Evolutionary conservation across 1,139 yeast species (phyloP).

Genomic region (Yamadazyma kanchanaburiensis): DNA sequence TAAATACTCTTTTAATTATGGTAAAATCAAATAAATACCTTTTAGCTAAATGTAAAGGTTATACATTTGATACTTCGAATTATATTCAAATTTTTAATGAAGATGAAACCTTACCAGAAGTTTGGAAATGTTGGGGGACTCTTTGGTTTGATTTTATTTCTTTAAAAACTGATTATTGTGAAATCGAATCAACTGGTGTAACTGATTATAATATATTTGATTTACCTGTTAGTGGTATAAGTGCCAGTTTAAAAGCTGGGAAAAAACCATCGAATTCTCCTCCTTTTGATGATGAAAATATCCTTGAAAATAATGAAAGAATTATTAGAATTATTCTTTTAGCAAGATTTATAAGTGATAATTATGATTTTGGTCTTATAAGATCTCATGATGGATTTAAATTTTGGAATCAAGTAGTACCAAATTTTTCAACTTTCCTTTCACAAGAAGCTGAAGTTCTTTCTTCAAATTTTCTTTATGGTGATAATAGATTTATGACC

Average conservation of each 20-base stretch:
- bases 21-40: conserved; percentile 27
- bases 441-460: conserved; percentile 11
- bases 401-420: conserved; percentile 26
- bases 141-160: conserved; percentile 66
- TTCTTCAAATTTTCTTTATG: conserved; percentile 33
- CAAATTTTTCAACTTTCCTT: conserved; percentile 15
- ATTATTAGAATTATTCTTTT: conserved; percentile 49
- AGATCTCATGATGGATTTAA: conserved; percentile 44
- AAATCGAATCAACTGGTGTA: conserved; percentile 56
- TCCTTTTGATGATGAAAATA: conserved; percentile 11
- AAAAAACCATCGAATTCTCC: conserved; percentile 10
- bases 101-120: conserved; percentile 66
- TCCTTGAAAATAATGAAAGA: conserved; percentile 22
- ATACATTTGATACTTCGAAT: conserved; percentile 27
- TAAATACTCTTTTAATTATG: conserved; percentile 49
- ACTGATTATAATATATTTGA: conserved; percentile 54
- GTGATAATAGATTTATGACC: conserved; percentile 43
- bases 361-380: conserved; percentile 51
- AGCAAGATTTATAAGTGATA: conserved; percentile 48
- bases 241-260: conserved; percentile 19
- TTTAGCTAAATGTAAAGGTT: conserved; percentile 23
- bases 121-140: conserved; percentile 85
- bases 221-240: conserved; percentile 63
- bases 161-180: conserved; percentile 49
- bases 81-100: conserved; percentile 43